phyloP scores from a whole-genome alignment of 805 yeast species.

The Wilhelminamyces savonicus region DNA sequence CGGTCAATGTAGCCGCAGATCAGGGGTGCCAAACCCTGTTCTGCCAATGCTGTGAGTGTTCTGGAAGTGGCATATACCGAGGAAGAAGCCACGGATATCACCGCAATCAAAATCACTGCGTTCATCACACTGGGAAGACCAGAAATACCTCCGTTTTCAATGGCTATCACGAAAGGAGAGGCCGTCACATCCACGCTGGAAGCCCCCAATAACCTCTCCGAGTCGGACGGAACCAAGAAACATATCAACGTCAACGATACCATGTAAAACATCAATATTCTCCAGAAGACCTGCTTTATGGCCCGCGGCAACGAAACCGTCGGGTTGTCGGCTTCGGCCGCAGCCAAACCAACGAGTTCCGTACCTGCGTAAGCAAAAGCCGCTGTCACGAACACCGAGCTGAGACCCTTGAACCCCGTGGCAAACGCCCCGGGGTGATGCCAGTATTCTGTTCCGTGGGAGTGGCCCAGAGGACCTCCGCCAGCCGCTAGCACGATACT shows the following conservation, averaged over 20 bases:
- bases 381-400: constrained; percentile 69
- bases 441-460: constrained; percentile 57
- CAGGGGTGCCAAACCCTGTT: constrained; percentile 58
- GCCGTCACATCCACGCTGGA: constrained; percentile 53
- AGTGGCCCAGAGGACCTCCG: constrained; percentile 48
- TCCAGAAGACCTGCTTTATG: constrained; percentile 78
- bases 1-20: constrained; percentile 65
- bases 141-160: constrained; percentile 53
- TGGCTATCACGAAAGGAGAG: constrained; percentile 76
- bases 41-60: constrained; percentile 60
- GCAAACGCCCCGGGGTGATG: constrained; percentile 65
- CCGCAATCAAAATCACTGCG: constrained; percentile 61
- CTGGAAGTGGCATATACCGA: constrained; percentile 65
- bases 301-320: constrained; percentile 63
- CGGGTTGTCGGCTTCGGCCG: constrained; percentile 72
- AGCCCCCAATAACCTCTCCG: constrained; percentile 40
- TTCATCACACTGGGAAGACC: constrained; percentile 64
- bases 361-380: constrained; percentile 75
- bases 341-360: constrained; percentile 68
- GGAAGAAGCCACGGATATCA: constrained; percentile 66
- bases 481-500: constrained; percentile 46
- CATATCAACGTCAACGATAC: constrained; percentile 48
- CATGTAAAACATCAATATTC: constrained; percentile 68
- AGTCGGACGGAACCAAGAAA: constrained; percentile 62
- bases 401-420: constrained; percentile 61